Percentiles rank a stretch among this genome's conserved stretches.
Evolutionary conservation across 345 rosid species (phyloP).

Genomic region (Physaria fendleri): DNA sequence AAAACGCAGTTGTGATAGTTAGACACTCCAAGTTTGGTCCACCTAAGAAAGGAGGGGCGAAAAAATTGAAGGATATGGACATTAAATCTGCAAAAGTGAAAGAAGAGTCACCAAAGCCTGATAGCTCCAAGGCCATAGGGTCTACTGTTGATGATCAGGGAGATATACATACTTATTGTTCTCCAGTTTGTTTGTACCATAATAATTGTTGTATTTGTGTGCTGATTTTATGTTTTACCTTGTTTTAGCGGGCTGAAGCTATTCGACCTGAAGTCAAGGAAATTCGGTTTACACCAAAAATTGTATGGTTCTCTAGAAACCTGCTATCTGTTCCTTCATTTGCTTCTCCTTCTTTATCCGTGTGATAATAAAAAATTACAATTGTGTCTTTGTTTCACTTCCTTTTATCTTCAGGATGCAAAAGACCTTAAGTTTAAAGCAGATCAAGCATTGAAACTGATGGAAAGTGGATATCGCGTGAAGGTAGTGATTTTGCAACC

Average conservation of each 20-base stretch:
- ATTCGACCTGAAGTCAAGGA: constrained; percentile 46
- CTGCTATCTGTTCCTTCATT: not conserved
- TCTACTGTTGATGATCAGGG: constrained; percentile 19
- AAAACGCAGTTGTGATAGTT: constrained; percentile 54
- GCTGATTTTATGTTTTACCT: constrained; percentile 11
- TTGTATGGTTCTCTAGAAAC: constrained; percentile 46
- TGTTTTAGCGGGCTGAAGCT: constrained; percentile 23
- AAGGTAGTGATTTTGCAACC: no score
- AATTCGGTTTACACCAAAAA: constrained; percentile 66
- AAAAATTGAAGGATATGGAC: constrained; percentile 34
- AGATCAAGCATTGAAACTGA: constrained; percentile 46
- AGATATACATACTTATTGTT: not conserved
- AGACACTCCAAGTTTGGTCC: constrained; percentile 71
- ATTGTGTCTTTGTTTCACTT: not conserved
- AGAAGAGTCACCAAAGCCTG: constrained; percentile 14
- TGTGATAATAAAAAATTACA: not conserved
- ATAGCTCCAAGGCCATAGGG: not conserved
- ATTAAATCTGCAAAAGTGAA: constrained; percentile 12
- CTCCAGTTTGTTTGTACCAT: not conserved
- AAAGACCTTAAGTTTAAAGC: constrained; percentile 79
- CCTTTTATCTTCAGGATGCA: constrained; percentile 46
- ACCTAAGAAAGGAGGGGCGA: constrained; percentile 55
- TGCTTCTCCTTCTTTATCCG: not conserved
- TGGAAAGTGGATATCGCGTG: constrained; percentile 83
- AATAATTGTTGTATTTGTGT: not conserved